Percentiles rank a stretch among this genome's conserved stretches.
These are phyloP conservation scores for Lodderomyces oxycetoniae DNA, from an alignment of 1,139 yeast genomes.

Conservation along the genomic window DNA sequence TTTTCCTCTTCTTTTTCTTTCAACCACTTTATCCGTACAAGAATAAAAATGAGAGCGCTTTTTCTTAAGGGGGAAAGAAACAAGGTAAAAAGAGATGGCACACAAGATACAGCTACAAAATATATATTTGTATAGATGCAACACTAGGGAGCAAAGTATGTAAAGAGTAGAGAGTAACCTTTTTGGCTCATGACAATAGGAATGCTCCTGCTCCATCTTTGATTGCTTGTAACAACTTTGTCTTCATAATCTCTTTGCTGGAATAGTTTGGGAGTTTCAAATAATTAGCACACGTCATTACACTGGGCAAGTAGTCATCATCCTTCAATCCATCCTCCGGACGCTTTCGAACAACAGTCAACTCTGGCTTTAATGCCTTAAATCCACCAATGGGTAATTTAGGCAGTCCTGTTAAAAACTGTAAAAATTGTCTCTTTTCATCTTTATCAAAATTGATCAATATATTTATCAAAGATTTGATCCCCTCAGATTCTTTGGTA, in stretches of 20 bases:
- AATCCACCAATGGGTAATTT: constrained; percentile 93
- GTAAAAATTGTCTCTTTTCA: constrained; percentile 71
- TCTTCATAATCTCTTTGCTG: constrained; percentile 52
- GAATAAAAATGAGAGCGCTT: no score
- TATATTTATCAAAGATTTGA: constrained; percentile 55
- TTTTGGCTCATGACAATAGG: constrained; percentile 73
- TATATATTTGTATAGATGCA: no score
- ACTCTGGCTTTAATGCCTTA: constrained; percentile 71
- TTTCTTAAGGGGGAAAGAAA: no score
- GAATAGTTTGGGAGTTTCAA: constrained; percentile 84
- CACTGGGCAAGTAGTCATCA: constrained; percentile 92
- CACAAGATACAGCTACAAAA: no score
- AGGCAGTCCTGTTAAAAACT: constrained; percentile 91
- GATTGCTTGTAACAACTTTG: constrained; percentile 64
- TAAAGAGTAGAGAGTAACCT: no score
- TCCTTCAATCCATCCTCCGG: constrained; percentile 61
- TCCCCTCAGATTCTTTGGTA: constrained; percentile 61
- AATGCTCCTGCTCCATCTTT: constrained; percentile 89
- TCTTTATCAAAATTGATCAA: constrained; percentile 47
- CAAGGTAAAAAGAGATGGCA: no score
- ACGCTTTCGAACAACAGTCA: constrained; percentile 82
- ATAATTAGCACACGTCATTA: constrained; percentile 97
- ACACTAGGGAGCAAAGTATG: no score
- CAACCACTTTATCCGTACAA: no score
- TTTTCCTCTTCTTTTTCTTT: no score